Evolutionary conservation across 805 yeast species (phyloP).

Genomic region (Starmerella khaoyaiensis): DNA sequence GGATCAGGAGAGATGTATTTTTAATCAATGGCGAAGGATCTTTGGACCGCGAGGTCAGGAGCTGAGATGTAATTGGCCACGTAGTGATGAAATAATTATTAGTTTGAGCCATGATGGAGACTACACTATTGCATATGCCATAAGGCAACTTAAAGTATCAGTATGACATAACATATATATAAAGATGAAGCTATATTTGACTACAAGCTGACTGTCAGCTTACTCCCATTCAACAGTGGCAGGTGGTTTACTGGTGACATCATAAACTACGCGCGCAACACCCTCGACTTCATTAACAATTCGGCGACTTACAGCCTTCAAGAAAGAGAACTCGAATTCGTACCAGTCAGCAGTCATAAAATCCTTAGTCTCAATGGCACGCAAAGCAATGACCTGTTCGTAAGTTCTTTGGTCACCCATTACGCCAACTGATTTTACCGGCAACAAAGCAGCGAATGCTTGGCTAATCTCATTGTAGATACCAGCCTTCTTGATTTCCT

Average conservation of each 20-base stretch:
- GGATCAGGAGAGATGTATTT: slow-evolving; percentile 42
- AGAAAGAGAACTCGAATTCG: slow-evolving; percentile 80
- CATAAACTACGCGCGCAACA: slow-evolving; percentile 97
- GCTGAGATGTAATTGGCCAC: slow-evolving; percentile 16
- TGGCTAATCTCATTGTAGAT: slow-evolving; percentile 86
- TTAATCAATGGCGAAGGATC: slow-evolving; percentile 36
- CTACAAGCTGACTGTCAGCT: no score
- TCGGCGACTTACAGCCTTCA: slow-evolving; percentile 86
- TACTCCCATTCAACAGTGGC: slow-evolving; percentile 99
- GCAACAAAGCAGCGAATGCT: slow-evolving; percentile 93
- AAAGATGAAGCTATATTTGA: no score
- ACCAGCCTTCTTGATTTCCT: slow-evolving; percentile 89
- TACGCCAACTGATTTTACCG: slow-evolving; percentile 98
- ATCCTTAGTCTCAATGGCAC: slow-evolving; percentile 95
- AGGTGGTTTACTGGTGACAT: slow-evolving; percentile 97
- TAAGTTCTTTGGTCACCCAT: slow-evolving; percentile 99
- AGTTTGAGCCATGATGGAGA: slow-evolving; percentile 58
- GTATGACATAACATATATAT: no score
- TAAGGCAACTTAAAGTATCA: no score
- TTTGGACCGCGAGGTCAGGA: slow-evolving; percentile 12
- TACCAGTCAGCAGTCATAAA: slow-evolving; percentile 99
- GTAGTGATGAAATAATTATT: slow-evolving; percentile 38
- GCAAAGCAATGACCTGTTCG: slow-evolving; percentile 96
- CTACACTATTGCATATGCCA: slow-evolving; percentile 34
- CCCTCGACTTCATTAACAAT: slow-evolving; percentile 98